Conservation (phyloP, 2,329 filamentous ascomycete species). For the Pleomassaria siparia region DNA sequence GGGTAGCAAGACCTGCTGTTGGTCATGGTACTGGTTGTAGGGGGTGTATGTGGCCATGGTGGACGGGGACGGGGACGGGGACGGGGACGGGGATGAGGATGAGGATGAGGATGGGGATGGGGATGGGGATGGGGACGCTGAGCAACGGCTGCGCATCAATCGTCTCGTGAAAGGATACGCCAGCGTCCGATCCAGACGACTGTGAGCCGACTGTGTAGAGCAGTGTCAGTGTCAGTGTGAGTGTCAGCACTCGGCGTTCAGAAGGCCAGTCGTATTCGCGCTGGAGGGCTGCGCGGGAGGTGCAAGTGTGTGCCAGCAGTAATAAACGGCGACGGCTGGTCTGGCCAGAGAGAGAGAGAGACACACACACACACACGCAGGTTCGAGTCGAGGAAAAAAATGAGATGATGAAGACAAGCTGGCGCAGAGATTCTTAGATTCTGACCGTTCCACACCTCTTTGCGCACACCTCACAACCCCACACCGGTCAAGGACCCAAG, state of each 20-base stretch:
- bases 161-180: conserved; percentile 25
- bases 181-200: conserved; percentile 24
- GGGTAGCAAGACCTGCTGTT: conserved; percentile 21
- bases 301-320: conserved; percentile 24
- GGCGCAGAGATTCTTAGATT: too few species aligned
- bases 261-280: conserved; percentile 21
- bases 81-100: too few species aligned
- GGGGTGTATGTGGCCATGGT: conserved; percentile 33
- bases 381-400: conserved; percentile 34
- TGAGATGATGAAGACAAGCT: conserved; percentile 32
- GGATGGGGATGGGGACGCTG: conserved; percentile 16
- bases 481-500: conserved; percentile 40
- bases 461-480: conserved; percentile 35
- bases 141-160: conserved; percentile 26
- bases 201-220: conserved; percentile 25
- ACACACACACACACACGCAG: too few species aligned
- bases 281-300: conserved; percentile 18
- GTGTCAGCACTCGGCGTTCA: neutral
- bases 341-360: conserved; percentile 25
- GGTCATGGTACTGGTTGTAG: conserved; percentile 22
- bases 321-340: conserved; percentile 17
- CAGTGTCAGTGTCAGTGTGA: conserved; percentile 11
- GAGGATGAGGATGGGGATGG: too few species aligned
- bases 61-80: too few species aligned
- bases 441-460: conserved; percentile 23